Evolutionary conservation across 345 rosid genomes (phyloP), one percentile per base, ranked within the genome.

Genomic region (Luvunga scandens): DNA sequence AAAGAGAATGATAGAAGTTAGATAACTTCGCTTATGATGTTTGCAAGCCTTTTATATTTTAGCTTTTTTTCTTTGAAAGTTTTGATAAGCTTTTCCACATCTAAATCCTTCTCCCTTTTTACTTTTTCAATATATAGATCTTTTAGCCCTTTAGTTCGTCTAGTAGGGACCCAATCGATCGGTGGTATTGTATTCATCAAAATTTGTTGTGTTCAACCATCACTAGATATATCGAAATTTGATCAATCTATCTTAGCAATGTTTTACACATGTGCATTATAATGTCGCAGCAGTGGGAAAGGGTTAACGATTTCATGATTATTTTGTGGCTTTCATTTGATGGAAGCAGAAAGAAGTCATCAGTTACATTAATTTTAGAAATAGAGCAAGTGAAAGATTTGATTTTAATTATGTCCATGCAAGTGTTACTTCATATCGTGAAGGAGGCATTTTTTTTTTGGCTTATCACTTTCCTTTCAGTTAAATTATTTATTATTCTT

Each of bases 401-500:
- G n/a, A 21, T 71, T 22, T 55, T 56, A 31, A 9, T 56, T 50
- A 22, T 53, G 63, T 31, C 64, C 64, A 21, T 71, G 75, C 24
- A 22, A 24, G 27, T 31, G 18, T 55, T 50, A 9, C 25, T 53
- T 71, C 27, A 33, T 50, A 19, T 9, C 5, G 16, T 10, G 42
- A 71, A 31, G 28, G 16, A n/a, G 56, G 21, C 28, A 30, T 31
- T 27, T 56, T 2, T 55, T 18, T 71, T 28, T 21, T 38, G 42
- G 8, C 38, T 24, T 18, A 10, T 36, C 24, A 18, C 31, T 50
- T 27, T 76, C 78, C 14, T 71, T 66, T 73, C 73, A 4, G 39
- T 78, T 60, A 22, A 73, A 7, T 19, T 79, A 70, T 67, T 91
- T 84, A 82, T 86, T 83, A 73, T 84, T 66, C 78, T 81, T 82